Conservation (phyloP, 2,329 filamentous ascomycete genomes). For the Hypoxylon sp. region DNA sequence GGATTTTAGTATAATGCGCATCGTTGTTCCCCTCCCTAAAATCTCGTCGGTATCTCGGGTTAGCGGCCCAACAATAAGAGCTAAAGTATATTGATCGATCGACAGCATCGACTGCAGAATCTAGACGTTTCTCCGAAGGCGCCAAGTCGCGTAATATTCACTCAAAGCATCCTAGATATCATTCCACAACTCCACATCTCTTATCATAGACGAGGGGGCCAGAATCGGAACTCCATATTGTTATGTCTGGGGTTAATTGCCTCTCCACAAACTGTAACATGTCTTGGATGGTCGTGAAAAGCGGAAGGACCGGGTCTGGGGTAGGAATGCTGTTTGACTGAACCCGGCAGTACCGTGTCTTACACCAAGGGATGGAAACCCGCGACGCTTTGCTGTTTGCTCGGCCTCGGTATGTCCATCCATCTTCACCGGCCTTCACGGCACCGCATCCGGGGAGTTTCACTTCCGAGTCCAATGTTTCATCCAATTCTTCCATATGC, state of each 20-base stretch:
- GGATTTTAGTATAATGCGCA: neutral
- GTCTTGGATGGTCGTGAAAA: slow-evolving; percentile 3
- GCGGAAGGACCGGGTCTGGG: slow-evolving; percentile 16
- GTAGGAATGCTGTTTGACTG: slow-evolving; percentile 7
- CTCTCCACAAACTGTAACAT: neutral
- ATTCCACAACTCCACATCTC: neutral
- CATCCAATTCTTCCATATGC: neutral
- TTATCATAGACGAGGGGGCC: neutral
- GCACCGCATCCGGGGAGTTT: slow-evolving; percentile 15
- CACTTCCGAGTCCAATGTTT: slow-evolving; percentile 6
- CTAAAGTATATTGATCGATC: slow-evolving; percentile 10
- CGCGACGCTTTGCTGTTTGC: slow-evolving; percentile 6
- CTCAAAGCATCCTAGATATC: neutral
- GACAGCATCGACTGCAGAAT: slow-evolving; percentile 11
- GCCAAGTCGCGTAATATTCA: slow-evolving; percentile 8
- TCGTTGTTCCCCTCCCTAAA: slow-evolving; percentile 6
- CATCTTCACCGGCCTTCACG: slow-evolving; percentile 17
- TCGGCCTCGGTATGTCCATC: slow-evolving; percentile 1
- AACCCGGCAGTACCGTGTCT: slow-evolving; percentile 8
- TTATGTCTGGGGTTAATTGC: slow-evolving; percentile 5
- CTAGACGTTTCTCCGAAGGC: slow-evolving; percentile 11
- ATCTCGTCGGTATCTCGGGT: slow-evolving; percentile 7
- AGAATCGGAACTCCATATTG: slow-evolving; percentile 6
- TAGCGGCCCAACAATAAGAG: slow-evolving; percentile 3
- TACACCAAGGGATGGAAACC: slow-evolving; percentile 20